Conservation (phyloP, 345 rosid species). For the Euclidium syriacum region DNA sequence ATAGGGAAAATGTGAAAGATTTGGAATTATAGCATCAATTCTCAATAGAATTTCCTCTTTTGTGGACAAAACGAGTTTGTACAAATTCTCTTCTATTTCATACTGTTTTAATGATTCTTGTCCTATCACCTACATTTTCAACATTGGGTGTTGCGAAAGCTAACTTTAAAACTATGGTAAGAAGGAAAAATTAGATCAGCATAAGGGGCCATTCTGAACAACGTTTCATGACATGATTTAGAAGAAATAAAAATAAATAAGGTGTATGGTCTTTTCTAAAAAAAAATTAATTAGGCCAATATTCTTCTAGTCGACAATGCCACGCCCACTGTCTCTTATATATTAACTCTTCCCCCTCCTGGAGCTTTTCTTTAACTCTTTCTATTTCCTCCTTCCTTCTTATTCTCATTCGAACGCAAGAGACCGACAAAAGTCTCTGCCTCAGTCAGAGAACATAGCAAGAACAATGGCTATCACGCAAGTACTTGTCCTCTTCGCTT, state of each 20-base stretch:
- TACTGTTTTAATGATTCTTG: not conserved
- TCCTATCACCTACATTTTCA: slow-evolving; percentile 19
- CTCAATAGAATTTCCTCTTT: not conserved
- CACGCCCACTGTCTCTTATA: slow-evolving; percentile 17
- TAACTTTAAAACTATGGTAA: not conserved
- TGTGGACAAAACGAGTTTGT: not conserved
- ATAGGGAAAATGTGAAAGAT: not conserved
- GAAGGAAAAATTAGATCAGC: not conserved
- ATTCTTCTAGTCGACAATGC: slow-evolving; percentile 11
- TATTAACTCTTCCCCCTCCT: slow-evolving; percentile 10
- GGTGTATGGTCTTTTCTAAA: not conserved
- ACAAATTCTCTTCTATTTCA: not conserved
- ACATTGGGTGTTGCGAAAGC: slow-evolving; percentile 5
- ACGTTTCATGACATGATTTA: not conserved
- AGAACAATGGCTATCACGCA: slow-evolving; percentile 33
- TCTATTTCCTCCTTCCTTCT: slow-evolving; percentile 7
- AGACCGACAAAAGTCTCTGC: slow-evolving; percentile 27
- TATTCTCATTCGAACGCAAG: slow-evolving; percentile 7
- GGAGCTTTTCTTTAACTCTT: slow-evolving; percentile 16
- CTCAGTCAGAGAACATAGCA: slow-evolving; percentile 11
- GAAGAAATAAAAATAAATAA: not conserved
- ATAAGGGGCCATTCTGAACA: not conserved
- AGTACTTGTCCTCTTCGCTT: slow-evolving; percentile 28
- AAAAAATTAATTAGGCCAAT: not conserved
- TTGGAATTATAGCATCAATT: not conserved